Conservation (phyloP, 148 eudicot species). For the Camellia japonica region DNA sequence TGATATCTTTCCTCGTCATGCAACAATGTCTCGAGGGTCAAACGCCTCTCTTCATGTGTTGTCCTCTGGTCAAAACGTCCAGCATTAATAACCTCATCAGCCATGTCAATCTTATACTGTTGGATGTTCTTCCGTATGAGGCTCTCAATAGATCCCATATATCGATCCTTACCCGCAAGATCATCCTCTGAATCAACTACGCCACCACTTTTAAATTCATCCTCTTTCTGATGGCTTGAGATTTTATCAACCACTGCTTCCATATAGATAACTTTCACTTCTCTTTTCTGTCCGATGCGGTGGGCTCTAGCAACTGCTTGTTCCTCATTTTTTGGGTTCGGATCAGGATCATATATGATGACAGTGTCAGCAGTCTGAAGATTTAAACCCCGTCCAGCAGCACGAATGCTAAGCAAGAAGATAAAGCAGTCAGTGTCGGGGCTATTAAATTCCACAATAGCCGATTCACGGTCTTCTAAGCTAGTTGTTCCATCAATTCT, state of each 20-base stretch:
- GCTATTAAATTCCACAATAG: constrained; percentile 85
- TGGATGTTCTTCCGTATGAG: constrained; percentile 93
- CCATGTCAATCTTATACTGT: constrained; percentile 99
- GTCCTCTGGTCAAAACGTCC: constrained; percentile 99
- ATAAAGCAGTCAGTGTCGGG: constrained; percentile 85
- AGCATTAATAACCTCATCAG: constrained; percentile 98
- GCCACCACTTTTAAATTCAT: constrained; percentile 78
- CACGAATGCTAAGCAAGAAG: constrained; percentile 94
- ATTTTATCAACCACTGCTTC: constrained; percentile 97
- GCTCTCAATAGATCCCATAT: constrained; percentile 94
- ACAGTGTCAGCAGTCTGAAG: constrained; percentile 98
- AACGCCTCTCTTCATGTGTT: constrained; percentile 93
- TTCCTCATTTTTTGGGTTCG: constrained; percentile 98
- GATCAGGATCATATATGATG: constrained; percentile 97
- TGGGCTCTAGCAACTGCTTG: constrained; percentile 99
- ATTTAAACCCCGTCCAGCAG: constrained; percentile 96
- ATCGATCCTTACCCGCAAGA: constrained; percentile 94
- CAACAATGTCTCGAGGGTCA: constrained; percentile 89
- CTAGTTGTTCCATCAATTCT: constrained; percentile 96
- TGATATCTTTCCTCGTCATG: constrained; percentile 99
- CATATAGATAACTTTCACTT: constrained; percentile 94
- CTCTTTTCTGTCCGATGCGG: constrained; percentile 97
- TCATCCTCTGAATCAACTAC: constrained; percentile 89
- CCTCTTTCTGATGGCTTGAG: constrained; percentile 90
- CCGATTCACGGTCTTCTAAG: constrained; percentile 95